These are phyloP conservation scores for Metarhizium humberi DNA, from an alignment of 2,329 filamentous ascomycete genomes.

Conservation along the genomic window DNA sequence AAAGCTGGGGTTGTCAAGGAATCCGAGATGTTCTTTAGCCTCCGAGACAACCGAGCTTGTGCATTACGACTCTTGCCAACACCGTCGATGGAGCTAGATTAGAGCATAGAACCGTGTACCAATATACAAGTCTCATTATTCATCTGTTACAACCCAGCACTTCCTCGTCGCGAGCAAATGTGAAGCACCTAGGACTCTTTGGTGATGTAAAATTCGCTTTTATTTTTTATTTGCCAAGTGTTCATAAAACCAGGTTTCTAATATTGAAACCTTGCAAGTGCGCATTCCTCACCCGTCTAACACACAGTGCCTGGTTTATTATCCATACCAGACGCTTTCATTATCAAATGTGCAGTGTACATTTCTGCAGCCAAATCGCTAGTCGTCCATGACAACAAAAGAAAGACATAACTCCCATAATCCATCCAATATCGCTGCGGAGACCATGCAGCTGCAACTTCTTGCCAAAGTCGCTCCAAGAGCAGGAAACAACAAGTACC, in stretches of 20 bases:
- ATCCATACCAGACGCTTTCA: neutral
- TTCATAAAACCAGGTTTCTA: neutral
- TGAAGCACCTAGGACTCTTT: neutral
- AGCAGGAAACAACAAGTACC: neutral
- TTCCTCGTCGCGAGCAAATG: neutral
- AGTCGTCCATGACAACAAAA: constrained; percentile 5
- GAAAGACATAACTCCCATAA: constrained; percentile 13
- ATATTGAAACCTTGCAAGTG: neutral
- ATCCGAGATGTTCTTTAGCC: no score
- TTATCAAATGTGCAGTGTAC: constrained; percentile 7
- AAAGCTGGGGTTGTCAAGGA: no score
- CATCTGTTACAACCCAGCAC: neutral
- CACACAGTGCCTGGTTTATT: neutral
- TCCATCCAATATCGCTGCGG: constrained; percentile 5
- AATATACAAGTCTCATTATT: neutral
- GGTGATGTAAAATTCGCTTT: neutral
- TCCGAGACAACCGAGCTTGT: no score
- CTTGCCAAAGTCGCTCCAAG: neutral
- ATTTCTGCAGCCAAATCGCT: constrained; percentile 7
- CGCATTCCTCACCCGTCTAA: constrained; percentile 1
- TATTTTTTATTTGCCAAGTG: neutral
- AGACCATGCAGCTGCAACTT: neutral
- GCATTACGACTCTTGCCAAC: no score
- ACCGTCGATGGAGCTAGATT: no score
- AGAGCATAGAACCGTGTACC: neutral